These are phyloP conservation scores for Ganoderma resinaceum DNA, from an alignment of 1,284 basidiomycete genomes.

Conservation along the genomic window DNA sequence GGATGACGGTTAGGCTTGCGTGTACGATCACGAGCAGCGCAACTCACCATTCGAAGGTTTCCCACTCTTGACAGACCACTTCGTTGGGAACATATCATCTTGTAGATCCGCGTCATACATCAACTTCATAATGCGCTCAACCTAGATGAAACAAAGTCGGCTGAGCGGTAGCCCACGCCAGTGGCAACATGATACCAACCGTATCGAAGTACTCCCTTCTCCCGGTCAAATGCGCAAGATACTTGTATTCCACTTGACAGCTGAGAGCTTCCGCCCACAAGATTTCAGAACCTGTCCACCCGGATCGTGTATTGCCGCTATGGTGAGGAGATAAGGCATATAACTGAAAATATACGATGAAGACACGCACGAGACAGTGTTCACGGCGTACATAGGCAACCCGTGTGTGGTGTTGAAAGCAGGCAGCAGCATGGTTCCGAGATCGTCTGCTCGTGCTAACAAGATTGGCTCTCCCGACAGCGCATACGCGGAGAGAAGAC, in stretches of 20 bases:
- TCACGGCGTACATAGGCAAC: constrained; percentile 55
- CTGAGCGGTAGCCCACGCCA: neutral
- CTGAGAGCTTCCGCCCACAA: constrained; percentile 54
- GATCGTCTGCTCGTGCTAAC: constrained; percentile 56
- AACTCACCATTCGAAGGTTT: constrained; percentile 48
- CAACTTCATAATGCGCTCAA: constrained; percentile 55
- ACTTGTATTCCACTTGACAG: constrained; percentile 70
- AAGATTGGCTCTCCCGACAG: constrained; percentile 63
- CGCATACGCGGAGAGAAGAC: constrained; percentile 74
- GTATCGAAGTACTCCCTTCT: constrained; percentile 55
- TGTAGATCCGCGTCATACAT: constrained; percentile 53
- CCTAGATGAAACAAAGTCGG: constrained; percentile 42
- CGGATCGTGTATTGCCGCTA: constrained; percentile 30
- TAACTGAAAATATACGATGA: neutral
- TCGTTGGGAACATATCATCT: constrained; percentile 63
- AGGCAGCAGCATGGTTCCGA: constrained; percentile 55
- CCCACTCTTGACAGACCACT: constrained; percentile 55
- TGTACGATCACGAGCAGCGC: too few species aligned
- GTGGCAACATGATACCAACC: constrained; percentile 37
- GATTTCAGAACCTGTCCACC: constrained; percentile 33
- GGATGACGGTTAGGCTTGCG: neutral
- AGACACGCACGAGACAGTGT: constrained; percentile 46
- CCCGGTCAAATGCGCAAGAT: constrained; percentile 68
- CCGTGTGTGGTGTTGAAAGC: constrained; percentile 60
- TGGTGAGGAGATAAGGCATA: neutral